Percentiles rank a stretch among this genome's conserved stretches.
Conservation (phyloP, 2,329 filamentous ascomycete genomes). For the Coniella lustricola region DNA sequence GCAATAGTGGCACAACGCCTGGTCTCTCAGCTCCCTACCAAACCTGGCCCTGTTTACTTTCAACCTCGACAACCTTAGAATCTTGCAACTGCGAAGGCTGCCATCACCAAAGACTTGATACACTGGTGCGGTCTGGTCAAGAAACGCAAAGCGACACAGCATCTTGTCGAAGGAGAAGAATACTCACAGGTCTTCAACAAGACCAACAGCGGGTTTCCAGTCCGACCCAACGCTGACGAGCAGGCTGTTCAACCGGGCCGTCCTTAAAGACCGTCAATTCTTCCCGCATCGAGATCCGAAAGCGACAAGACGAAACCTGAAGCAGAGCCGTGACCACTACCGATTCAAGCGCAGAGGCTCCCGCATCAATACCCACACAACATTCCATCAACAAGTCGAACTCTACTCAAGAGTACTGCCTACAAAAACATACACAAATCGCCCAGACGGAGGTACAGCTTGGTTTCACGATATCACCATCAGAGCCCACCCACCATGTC, state of each 20-base stretch:
- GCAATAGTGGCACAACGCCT: neutral
- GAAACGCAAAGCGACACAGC: neutral
- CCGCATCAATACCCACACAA: neutral
- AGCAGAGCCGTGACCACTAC: neutral
- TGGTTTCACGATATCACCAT: no score
- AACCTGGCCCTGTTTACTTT: conserved; percentile 1
- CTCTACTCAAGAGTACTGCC: neutral
- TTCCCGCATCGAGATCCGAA: conserved; percentile 2
- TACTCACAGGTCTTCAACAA: no score
- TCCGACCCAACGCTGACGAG: neutral
- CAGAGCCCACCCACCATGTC: conserved; percentile 48
- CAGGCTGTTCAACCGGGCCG: neutral
- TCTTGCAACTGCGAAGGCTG: no score
- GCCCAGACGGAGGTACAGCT: neutral
- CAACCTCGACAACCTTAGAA: neutral
- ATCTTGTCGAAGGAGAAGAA: no score
- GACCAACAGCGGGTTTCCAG: neutral
- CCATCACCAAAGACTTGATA: neutral
- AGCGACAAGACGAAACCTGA: conserved; percentile 5
- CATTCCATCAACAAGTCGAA: neutral
- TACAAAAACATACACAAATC: neutral
- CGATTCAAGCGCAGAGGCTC: neutral
- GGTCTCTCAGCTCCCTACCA: neutral
- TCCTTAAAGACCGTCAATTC: neutral
- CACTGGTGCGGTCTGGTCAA: neutral